Base-by-base conservation (phyloP, 169 alveolate genomes). In the Neospora caninum region DNA sequence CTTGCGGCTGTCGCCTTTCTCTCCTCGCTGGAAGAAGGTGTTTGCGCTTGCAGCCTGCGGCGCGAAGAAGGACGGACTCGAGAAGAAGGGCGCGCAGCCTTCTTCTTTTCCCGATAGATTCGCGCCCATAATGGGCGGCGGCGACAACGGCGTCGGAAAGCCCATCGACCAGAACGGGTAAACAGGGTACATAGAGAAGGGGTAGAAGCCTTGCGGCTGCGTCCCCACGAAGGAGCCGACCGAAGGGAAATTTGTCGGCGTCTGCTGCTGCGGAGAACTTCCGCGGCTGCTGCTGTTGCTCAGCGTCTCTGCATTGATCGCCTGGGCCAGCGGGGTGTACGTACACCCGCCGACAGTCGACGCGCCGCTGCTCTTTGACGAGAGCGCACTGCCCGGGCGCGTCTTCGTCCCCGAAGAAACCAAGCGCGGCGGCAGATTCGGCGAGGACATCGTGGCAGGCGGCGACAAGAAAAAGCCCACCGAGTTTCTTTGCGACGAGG, bases 371-470 rank as follows among this genome's bases (percentile, higher is more conserved):
- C 86, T 78, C 86, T 78, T 78, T 10, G 86, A 78, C 27, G 86
- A 78, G n/a, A n/a, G 4, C 86, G 86, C 86, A 25, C 86, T 78
- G 49, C 49, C 86, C 29, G 86, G 86, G 43, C 86, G 86, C 86
- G 22, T 27, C 20, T 64, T 64, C 73, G 73, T 29, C 34, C 31
- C 73, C 31, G 58, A 49, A 49, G 58, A 13, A 4, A 13, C n/a
- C 73, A 16, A 6, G 7, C n/a, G 73, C 31, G 73, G n/a, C 73
- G 73, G n/a, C n/a, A 27, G 31, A 13, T 9, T 29, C 25, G 73
- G 34, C 73, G 73, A 64, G 7, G 31, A 16, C 7, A 1, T 27
- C 31, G 45, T 16, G 36, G 88, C 88, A 41, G 78, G 25, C 34
- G 69, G 67, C 53, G 36, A 34, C 87, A n/a, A 31, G 93, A 69